Evolutionary conservation across 2,329 filamentous ascomycete species (phyloP), one percentile per base, ranked within the genome.

Genomic region (Periconia sp.): DNA sequence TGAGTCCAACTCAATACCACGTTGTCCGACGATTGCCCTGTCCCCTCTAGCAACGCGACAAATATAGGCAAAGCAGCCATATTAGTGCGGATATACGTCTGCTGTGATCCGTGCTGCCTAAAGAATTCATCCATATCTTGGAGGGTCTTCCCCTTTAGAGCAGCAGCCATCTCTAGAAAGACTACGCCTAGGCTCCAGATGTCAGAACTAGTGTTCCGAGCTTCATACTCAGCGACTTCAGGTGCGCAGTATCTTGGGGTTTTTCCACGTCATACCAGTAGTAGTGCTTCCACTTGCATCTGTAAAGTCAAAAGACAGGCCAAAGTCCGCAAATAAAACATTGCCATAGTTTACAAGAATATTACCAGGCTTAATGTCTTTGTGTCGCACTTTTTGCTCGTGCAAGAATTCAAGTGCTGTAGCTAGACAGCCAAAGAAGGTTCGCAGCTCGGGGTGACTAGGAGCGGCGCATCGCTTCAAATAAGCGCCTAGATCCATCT

Each of bases 291-390:
- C 52, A 17, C 45, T 47, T 43, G 45, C 47, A 47, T 59, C 53
- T 9, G 49, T 49, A 41, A 60, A 59, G 45, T 62, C 55, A 18
- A 49, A 31, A 30, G 57, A 60, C 13, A 64, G 47, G 10, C 69
- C 63, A 55, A 72, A 72, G 48, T 71, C 68, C 6, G 65, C 59
- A 30, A 70, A 54, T 6, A 68, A 48, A 19, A 69, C 49, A 2
- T 55, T 56, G 2, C 55, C 55, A 13, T 50, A 18, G 35, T 63
- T 35, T 20, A 70, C 56, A 9, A 71, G 58, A 23, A 72, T 69
- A 41, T 71, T 73, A 9, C 41, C 35, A 14, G 69, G 68, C 47
- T 70, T 71, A 45, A 72, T 67, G 47, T 70, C 67, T 50, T 65
- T 69, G 46, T 72, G 65, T 20, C 65, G 56, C 19, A 69, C 56